Base-by-base conservation (phyloP, 768 basidiomycete genomes). In the Myochromella boudieri region DNA sequence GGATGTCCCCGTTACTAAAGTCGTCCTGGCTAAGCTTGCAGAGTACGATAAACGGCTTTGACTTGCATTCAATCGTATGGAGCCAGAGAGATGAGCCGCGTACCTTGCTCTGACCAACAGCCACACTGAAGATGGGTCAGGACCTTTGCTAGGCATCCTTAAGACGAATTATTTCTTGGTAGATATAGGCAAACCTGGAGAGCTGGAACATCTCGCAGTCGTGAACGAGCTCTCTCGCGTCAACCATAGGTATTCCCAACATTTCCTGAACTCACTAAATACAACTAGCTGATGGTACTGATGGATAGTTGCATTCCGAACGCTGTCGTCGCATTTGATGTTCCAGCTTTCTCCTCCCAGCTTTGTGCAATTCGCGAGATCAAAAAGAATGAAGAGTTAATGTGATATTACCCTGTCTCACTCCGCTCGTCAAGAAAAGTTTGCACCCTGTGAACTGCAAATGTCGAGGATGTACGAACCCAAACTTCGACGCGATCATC, bases 121-220 rank as follows among this genome's bases (percentile, higher is more conserved):
- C 26, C 63, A 66, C 25, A 45, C 50, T 8, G 49, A 60, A 8
- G 66, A 68, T 44, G 67, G 67, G 4, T 62, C 60, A 22, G 67
- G 67, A 1, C 66, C 64, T 0, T 40, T 68, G 18, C 20, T 48
- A 6, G 64, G 64, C 3, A 56, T 60, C 6, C 44, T 60, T 9
- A 52, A 63, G 7, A 69, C 66, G 3, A 69, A 68, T 27, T n/a
- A n/a, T n/a, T n/a, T n/a, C n/a, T n/a, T n/a, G n/a, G n/a, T n/a
- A n/a, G n/a, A n/a, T n/a, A n/a, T n/a, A n/a, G n/a, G n/a, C n/a
- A n/a, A n/a, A n/a, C n/a, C n/a, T n/a, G n/a, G n/a, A n/a, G n/a
- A n/a, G n/a, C n/a, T n/a, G n/a, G n/a, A n/a, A n/a, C n/a, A n/a
- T n/a, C n/a, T n/a, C 1, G 49, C 29, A 2, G 7, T 50, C 5